These are phyloP conservation scores for Combretum micranthum DNA, from an alignment of 345 rosid genomes.

Conservation along the genomic window DNA sequence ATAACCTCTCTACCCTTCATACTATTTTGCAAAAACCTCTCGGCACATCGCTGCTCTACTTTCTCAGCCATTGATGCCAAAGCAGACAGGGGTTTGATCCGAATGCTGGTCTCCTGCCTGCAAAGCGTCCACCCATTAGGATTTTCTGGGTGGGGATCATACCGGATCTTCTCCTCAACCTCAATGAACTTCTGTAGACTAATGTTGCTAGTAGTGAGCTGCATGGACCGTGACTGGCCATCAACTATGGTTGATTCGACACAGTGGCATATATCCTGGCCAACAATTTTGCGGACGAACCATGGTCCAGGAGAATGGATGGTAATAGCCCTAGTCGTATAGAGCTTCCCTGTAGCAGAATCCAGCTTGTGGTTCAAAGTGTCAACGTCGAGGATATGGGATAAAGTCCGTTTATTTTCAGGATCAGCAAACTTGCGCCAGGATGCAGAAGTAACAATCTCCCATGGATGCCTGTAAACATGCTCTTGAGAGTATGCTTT, in stretches of 20 bases:
- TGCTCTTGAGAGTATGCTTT: slow-evolving; percentile 87
- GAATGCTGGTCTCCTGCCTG: slow-evolving; percentile 81
- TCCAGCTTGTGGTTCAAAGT: slow-evolving; percentile 72
- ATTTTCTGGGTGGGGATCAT: slow-evolving; percentile 85
- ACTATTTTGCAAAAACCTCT: slow-evolving; percentile 89
- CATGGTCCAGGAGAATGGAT: slow-evolving; percentile 94
- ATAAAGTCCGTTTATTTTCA: slow-evolving; percentile 75
- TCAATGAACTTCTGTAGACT: slow-evolving; percentile 87
- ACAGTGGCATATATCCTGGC: slow-evolving; percentile 94
- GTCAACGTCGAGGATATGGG: slow-evolving; percentile 82
- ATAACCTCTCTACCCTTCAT: slow-evolving; percentile 86
- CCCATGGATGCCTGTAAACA: slow-evolving; percentile 95
- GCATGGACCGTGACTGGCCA: slow-evolving; percentile 72
- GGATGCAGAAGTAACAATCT: slow-evolving; percentile 89
- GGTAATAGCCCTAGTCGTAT: slow-evolving; percentile 81
- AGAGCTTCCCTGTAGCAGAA: slow-evolving; percentile 56
- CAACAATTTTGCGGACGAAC: slow-evolving; percentile 71
- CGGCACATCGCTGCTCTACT: slow-evolving; percentile 85
- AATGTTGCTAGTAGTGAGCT: slow-evolving; percentile 70
- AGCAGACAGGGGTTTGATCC: slow-evolving; percentile 80
- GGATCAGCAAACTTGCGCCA: slow-evolving; percentile 97
- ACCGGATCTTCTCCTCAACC: slow-evolving; percentile 81
- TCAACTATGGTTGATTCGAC: slow-evolving; percentile 90
- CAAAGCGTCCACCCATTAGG: slow-evolving; percentile 76
- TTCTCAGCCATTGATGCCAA: slow-evolving; percentile 98